Conservation (phyloP, 257 asterid species). For the Ophiorrhiza pumila region DNA sequence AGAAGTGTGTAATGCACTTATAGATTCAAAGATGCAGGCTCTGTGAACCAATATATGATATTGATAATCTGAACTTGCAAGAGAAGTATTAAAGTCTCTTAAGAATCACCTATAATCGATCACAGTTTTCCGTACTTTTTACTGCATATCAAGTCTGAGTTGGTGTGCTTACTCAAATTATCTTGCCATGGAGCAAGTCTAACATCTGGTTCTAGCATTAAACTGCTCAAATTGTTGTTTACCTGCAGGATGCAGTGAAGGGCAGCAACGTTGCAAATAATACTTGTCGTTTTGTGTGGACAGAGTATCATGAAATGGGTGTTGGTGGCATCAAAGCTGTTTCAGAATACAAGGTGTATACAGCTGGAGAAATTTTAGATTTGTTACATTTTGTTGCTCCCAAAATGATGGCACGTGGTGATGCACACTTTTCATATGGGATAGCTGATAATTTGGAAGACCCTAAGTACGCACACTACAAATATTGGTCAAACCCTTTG, state of each 20-base stretch:
- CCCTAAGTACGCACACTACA: conserved; percentile 52
- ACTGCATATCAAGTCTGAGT: not conserved
- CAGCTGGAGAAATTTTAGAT: conserved; percentile 53
- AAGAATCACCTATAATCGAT: not conserved
- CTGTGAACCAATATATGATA: not conserved
- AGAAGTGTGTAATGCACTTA: not conserved
- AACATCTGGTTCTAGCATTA: conserved; percentile 5
- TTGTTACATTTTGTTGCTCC: conserved; percentile 74
- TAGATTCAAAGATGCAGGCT: not conserved
- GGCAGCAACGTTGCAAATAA: conserved; percentile 55
- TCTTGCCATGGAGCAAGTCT: not conserved
- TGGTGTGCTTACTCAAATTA: not conserved
- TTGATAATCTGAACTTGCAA: not conserved
- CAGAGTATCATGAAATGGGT: conserved; percentile 82
- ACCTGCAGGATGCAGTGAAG: conserved; percentile 60
- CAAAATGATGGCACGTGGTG: conserved; percentile 86
- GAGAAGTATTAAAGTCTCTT: not conserved
- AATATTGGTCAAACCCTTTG: conserved; percentile 84
- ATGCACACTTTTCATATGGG: conserved; percentile 72
- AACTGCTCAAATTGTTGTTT: conserved; percentile 12
- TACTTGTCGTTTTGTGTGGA: conserved; percentile 69
- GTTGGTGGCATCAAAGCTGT: conserved; percentile 62
- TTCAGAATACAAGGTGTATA: conserved; percentile 59
- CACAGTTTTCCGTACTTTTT: not conserved
- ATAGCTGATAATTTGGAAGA: conserved; percentile 65